Percentiles rank a stretch among this genome's conserved stretches.
Evolutionary conservation across 2,329 filamentous ascomycete genomes (phyloP).

Genomic region (Harringtonia aguacate): DNA sequence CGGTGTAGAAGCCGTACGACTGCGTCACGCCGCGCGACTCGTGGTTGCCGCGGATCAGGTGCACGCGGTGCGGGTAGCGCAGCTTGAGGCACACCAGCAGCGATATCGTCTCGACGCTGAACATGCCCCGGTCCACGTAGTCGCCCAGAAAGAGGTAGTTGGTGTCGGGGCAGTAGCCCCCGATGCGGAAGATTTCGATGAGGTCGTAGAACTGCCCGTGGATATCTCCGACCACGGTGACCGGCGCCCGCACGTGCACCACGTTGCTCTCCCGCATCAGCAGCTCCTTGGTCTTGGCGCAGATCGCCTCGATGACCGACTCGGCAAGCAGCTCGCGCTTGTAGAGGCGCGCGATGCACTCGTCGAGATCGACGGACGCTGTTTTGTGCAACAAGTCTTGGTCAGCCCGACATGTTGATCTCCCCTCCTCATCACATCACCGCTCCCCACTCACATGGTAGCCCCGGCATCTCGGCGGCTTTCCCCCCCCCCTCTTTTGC

Average conservation of each 20-base stretch:
- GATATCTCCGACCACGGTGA: conserved; percentile 96
- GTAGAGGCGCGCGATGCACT: conserved; percentile 94
- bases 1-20: conserved; percentile 98
- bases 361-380: conserved; percentile 96
- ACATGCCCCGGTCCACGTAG: conserved; percentile 96
- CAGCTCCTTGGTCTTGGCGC: conserved; percentile 96
- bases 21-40: conserved; percentile 96
- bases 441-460: conserved; percentile 17
- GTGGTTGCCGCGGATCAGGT: conserved; percentile 95
- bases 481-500: background rate
- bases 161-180: conserved; percentile 92
- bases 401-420: background rate
- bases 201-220: conserved; percentile 98
- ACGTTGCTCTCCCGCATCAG: conserved; percentile 99
- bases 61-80: conserved; percentile 89
- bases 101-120: conserved; percentile 97
- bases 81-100: conserved; percentile 95
- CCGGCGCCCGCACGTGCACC: conserved; percentile 87
- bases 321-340: conserved; percentile 92
- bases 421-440: background rate
- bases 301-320: conserved; percentile 97
- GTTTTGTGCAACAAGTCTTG: background rate
- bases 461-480: conserved; percentile 19
- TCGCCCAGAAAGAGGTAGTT: conserved; percentile 97
- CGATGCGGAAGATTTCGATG: conserved; percentile 98